Base-by-base conservation (phyloP, 148 eudicot genomes). In the Pouteria glomerata region DNA sequence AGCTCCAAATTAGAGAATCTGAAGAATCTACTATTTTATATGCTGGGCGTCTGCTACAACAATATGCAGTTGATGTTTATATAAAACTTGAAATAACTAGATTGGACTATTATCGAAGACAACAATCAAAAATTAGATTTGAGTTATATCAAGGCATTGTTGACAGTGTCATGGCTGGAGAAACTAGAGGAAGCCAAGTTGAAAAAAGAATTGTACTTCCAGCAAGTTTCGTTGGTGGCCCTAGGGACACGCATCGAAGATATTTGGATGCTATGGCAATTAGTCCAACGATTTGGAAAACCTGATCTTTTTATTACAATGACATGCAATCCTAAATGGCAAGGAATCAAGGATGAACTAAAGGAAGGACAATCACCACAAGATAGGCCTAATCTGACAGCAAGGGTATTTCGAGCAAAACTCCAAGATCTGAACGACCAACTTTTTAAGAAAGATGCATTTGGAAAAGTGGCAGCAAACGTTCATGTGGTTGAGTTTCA, bases 401-500 rank as follows among this genome's bases (percentile, higher is more conserved):
- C 70, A 0, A 56, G 77, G 45, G 72, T 67, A 0, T 74, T 74
- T 16, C 23, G 65, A 18, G 68, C 67, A 72, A 72, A 72, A 47
- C 34, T 59, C 4, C 41, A 72, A 15, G 66, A 71, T 41, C 41
- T 66, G 27, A 74, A 74, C 19, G 55, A 65, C 16, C 52, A 65
- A 37, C 14, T 74, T 23, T 53, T 37, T 14, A 66, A 57, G 18
- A 68, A 68, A 16, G 11, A 68, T 6, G 47, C 58, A 3, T 68
- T 75, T 59, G 73, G 73, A 13, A 24, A 48, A 13, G 59, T 50
- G 11, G 78, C 61, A 21, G 73, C 73, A 41, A 58, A 68, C 59
- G 71, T 59, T 13, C 63, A 59, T 59, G 37, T 59, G 1, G 30
- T 66, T 37, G 69, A 78, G 33, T 73, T 73, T 51, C 81, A 72